Evolutionary conservation across 306 rosid species (phyloP), one percentile per base, ranked within the genome.

Genomic region (Cotoneaster glaucophyllus): DNA sequence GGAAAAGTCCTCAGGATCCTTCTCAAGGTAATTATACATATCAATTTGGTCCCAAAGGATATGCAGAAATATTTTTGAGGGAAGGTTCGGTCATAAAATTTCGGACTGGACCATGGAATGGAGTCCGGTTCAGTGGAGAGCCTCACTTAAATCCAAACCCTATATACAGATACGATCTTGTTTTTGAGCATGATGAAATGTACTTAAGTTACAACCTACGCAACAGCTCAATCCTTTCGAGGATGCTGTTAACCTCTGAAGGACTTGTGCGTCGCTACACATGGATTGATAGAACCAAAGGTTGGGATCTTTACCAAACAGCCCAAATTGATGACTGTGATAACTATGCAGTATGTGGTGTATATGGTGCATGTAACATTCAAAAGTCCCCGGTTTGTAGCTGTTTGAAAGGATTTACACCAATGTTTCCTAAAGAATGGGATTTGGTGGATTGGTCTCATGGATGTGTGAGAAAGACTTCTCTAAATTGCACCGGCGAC

Each of bases 1-100:
- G 90, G 91, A 87, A 75, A 70, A 82, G 50, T 48, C 21, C 76
- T 64, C 78, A 85, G 8, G 91, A 87, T 64, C 90, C 88, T 24
- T 85, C 93, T 62, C 85, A 73, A 2, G 89, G 88, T 24, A 68
- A 24, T 82, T 85, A 0, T 10, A 39, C 12, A 39, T 2, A 0
- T 39, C 44, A 39, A 39, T 1, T 22, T 73, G 2, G 73, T 75
- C 45, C 71, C 81, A 63, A 32, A 37, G 22, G 54, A 57, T 25
- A 4, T 17, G 26, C 1, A 14, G 76, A 53, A 37, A 57, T 70
- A 67, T 21, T 75, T 11, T 62, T 32, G 43, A 54, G 85, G 12
- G 3, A 37, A 54, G 67, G 6, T 4, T 39, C 11, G 44, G 44
- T 39, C 44, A 39, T 10, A 0, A 39, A 39, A 39, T 0, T 39